These are phyloP conservation scores for Glycine latifolia DNA, from an alignment of 306 rosid genomes.

Conservation along the genomic window DNA sequence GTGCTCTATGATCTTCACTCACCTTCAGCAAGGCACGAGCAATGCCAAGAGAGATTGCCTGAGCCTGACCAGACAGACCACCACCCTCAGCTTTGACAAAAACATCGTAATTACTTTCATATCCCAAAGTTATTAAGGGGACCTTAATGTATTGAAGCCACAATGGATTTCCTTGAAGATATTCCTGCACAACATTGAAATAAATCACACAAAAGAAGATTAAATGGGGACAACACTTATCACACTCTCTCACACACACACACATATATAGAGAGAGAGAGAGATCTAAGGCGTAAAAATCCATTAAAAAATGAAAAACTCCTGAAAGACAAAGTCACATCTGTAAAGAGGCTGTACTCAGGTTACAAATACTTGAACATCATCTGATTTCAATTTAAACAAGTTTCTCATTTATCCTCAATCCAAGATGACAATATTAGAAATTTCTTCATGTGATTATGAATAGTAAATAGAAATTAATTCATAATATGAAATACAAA, in stretches of 20 bases:
- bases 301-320: neutral
- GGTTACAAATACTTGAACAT: neutral
- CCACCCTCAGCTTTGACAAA: conserved; percentile 95
- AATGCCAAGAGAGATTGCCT: conserved; percentile 92
- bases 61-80: conserved; percentile 97
- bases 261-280: neutral
- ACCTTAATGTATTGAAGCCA: conserved; percentile 88
- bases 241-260: neutral
- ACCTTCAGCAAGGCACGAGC: conserved; percentile 95
- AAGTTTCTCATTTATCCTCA: conserved; percentile 30
- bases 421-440: conserved; percentile 16
- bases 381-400: conserved; percentile 31
- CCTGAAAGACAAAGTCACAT: conserved; percentile 1
- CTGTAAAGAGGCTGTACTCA: neutral
- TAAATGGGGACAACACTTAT: conserved; percentile 7
- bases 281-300: neutral
- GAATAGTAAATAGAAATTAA: neutral
- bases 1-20: conserved; percentile 80
- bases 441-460: conserved; percentile 19
- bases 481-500: neutral
- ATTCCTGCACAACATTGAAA: conserved; percentile 63
- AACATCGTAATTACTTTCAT: conserved; percentile 83
- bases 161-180: conserved; percentile 94
- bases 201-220: conserved; percentile 38
- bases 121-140: conserved; percentile 81